Percentiles rank a stretch among this genome's conserved stretches.
phyloP scores from a whole-genome alignment of 2,329 filamentous ascomycete genomes.

The Calonectria honghensis region DNA sequence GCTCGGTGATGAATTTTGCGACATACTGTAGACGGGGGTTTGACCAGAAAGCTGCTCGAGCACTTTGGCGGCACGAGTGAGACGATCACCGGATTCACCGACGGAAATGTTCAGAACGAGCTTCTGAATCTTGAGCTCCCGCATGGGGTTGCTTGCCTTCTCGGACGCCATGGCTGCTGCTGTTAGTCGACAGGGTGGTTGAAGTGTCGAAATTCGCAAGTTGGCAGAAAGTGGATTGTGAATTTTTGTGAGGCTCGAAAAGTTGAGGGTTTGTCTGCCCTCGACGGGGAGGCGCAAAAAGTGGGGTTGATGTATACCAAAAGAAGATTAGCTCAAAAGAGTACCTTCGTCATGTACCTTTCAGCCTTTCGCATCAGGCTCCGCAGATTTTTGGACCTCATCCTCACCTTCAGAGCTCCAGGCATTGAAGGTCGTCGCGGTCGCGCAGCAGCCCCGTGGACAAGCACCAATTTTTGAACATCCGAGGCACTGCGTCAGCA shows the following conservation, averaged over 20 bases:
- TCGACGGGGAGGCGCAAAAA: slow-evolving; percentile 56
- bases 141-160: slow-evolving; percentile 98
- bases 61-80: slow-evolving; percentile 99
- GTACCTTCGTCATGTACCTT: slow-evolving; percentile 59
- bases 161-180: slow-evolving; percentile 76
- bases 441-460: slow-evolving; percentile 64
- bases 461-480: slow-evolving; percentile 66
- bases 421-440: slow-evolving; percentile 64
- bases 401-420: slow-evolving; percentile 66
- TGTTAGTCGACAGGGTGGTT: slow-evolving; percentile 60
- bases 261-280: slow-evolving; percentile 66
- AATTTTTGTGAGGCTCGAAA: slow-evolving; percentile 63
- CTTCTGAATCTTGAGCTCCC: slow-evolving; percentile 99
- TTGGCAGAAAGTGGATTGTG: slow-evolving; percentile 51
- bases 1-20: slow-evolving; percentile 34
- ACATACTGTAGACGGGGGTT: slow-evolving; percentile 98
- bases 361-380: slow-evolving; percentile 66
- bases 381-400: slow-evolving; percentile 66
- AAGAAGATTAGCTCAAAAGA: slow-evolving; percentile 53
- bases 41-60: slow-evolving; percentile 99
- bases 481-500: slow-evolving; percentile 58
- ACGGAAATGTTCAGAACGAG: slow-evolving; percentile 99
- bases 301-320: slow-evolving; percentile 40
- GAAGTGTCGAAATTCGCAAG: slow-evolving; percentile 59
- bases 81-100: slow-evolving; percentile 99